These are phyloP conservation scores for Penicillium coprophilum DNA, from an alignment of 495 filamentous ascomycete species.

Conservation along the genomic window DNA sequence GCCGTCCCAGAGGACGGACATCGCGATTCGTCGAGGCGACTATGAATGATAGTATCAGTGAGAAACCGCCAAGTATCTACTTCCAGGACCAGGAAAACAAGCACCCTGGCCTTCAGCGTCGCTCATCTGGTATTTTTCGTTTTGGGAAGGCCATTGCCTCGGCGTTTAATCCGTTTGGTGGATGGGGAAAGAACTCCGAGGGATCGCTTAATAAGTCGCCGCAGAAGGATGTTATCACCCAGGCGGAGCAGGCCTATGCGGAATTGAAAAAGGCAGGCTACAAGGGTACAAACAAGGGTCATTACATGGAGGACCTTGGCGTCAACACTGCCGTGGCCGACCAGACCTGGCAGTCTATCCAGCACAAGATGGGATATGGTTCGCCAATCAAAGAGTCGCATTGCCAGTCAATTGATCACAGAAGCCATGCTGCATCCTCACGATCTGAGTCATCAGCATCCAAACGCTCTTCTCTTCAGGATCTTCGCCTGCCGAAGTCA, in stretches of 20 bases:
- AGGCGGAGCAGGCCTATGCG: slow-evolving; percentile 57
- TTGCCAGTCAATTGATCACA: slow-evolving; percentile 3
- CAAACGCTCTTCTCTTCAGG: slow-evolving; percentile 40
- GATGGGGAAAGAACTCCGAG: slow-evolving; percentile 40
- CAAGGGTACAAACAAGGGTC: slow-evolving; percentile 46
- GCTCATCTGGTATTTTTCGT: slow-evolving; percentile 53
- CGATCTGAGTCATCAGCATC: slow-evolving; percentile 31
- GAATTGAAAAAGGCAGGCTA: slow-evolving; percentile 61
- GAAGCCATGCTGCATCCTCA: slow-evolving; percentile 1
- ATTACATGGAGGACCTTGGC: slow-evolving; percentile 29
- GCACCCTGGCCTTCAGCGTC: slow-evolving; percentile 13
- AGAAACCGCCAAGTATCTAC: slow-evolving; percentile 64
- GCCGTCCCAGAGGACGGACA: slow-evolving; percentile 38
- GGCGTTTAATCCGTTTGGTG: slow-evolving; percentile 54
- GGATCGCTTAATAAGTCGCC: slow-evolving; percentile 24
- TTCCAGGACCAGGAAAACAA: slow-evolving; percentile 42
- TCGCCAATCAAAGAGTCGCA: slow-evolving; percentile 2
- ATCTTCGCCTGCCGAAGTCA: slow-evolving; percentile 38
- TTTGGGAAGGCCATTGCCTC: slow-evolving; percentile 59
- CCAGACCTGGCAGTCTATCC: slow-evolving; percentile 42
- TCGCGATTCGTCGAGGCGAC: slow-evolving; percentile 71
- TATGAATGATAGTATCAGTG: slow-evolving; percentile 73
- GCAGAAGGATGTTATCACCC: slow-evolving; percentile 44
- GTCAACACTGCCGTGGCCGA: slow-evolving; percentile 31
- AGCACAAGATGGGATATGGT: slow-evolving; percentile 37